These are phyloP conservation scores for Clathrus columnatus DNA, from an alignment of 768 basidiomycete genomes.

Conservation along the genomic window DNA sequence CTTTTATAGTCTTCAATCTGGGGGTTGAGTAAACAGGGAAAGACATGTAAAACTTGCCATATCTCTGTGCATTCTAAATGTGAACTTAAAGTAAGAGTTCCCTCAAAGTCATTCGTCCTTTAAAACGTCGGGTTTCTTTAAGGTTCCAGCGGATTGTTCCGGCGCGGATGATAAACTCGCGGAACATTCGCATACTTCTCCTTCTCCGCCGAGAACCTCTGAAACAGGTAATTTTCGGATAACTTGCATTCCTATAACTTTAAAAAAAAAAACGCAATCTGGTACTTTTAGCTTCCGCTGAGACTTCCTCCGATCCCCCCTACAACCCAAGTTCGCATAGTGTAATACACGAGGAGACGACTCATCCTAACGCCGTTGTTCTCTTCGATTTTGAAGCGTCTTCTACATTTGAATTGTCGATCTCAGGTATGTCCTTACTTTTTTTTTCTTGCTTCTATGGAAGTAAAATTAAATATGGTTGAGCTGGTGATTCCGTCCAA, in stretches of 20 bases:
- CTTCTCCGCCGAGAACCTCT: background rate
- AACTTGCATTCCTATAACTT: background rate
- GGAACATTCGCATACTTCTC: constrained; percentile 1
- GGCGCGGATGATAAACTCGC: constrained; percentile 7
- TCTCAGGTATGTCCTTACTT: constrained; percentile 3
- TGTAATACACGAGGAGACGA: constrained; percentile 32
- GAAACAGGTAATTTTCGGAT: background rate
- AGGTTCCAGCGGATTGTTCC: constrained; percentile 70
- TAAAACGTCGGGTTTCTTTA: constrained; percentile 1
- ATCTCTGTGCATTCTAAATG: constrained; percentile 78
- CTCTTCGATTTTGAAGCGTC: constrained; percentile 62
- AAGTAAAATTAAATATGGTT: background rate
- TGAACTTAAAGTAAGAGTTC: constrained; percentile 60
- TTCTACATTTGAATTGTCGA: constrained; percentile 9
- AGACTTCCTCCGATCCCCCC: constrained; percentile 45
- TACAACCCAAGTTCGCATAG: constrained; percentile 37
- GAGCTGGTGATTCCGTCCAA: constrained; percentile 56
- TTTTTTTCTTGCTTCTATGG: background rate
- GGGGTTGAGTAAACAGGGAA: constrained; percentile 82
- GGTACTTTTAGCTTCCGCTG: no score
- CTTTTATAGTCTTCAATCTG: constrained; percentile 62
- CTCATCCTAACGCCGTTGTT: constrained; percentile 47
- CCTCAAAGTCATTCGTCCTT: constrained; percentile 1
- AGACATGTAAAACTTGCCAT: constrained; percentile 71
- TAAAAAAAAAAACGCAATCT: no score